Evolutionary conservation across 257 asterid genomes (phyloP), one percentile per base, ranked within the genome.

Genomic region (Fraxinus pennsylvanica): DNA sequence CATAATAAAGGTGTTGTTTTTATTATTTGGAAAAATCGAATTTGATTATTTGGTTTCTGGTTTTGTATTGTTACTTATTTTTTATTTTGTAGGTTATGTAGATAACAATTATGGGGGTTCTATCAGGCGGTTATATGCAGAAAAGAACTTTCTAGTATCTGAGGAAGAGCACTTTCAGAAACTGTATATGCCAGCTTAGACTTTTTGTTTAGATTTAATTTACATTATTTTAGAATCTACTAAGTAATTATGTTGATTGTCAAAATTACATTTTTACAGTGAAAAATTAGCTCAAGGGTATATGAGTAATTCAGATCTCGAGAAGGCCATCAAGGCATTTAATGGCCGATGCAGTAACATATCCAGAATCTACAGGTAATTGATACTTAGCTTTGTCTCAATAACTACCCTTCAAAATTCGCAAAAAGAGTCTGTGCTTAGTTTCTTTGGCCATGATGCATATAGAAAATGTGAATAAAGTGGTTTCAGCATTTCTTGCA

Each of bases 281-380:
- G 96, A 95, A 79, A 85, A 85, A 73, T 88, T 93, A 85, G 92
- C 99, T 29, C 81, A 83, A 77, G 99, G 97, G 71, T 95, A 95
- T 83, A 95, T 90, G 98, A 91, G 87, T 76, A 95, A 95, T 81
- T 73, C 90, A 74, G 99, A 91, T 77, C 92, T 95, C 45, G 97
- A 95, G 92, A 85, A 82, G 86, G 97, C 91, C 36, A 86, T 95
- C 76, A 90, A 78, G 87, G 92, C 89, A 22, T 74, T 93, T 77
- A 88, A 88, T 47, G 38, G 63, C 57, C 86, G 96, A 78, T 95
- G 99, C 80, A 79, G 85, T 76, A 89, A 86, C 79, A 90, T 95
- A 81, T 91, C 99, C 71, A 89, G 93, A 84, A 74, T 95, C 15
- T 95, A 95, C 94, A 95, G 99, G 99, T 93, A 88, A 61, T 68